phyloP scores from a whole-genome alignment of 768 basidiomycete genomes.

The Panellus pusillus region DNA sequence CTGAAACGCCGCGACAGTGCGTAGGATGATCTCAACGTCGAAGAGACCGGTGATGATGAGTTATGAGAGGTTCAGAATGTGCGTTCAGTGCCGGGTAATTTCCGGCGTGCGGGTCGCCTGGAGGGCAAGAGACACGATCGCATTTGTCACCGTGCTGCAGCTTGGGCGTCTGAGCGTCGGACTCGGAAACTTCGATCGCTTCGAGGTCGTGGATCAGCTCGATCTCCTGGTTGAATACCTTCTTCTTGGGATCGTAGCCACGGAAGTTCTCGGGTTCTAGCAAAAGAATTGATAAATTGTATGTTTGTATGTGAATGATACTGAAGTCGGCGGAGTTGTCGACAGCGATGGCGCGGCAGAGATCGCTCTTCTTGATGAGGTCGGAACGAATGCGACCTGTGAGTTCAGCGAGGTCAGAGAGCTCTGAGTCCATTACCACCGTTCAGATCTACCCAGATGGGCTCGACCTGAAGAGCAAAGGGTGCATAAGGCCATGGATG shows the following conservation, averaged over 20 bases:
- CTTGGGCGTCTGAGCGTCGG: constrained; percentile 94
- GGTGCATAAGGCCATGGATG: constrained; percentile 98
- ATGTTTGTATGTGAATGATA: constrained; percentile 42
- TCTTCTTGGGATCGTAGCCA: constrained; percentile 97
- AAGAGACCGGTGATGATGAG: constrained; percentile 79
- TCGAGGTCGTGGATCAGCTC: constrained; percentile 97
- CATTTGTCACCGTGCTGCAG: constrained; percentile 95
- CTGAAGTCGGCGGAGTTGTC: constrained; percentile 98
- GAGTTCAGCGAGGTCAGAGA: constrained; percentile 94
- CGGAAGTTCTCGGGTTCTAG: constrained; percentile 96
- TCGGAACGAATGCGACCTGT: constrained; percentile 81
- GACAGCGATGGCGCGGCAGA: constrained; percentile 88
- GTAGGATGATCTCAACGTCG: constrained; percentile 82
- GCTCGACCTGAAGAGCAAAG: constrained; percentile 97
- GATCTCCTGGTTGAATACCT: constrained; percentile 95
- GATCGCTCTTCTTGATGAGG: constrained; percentile 84
- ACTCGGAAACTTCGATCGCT: constrained; percentile 88
- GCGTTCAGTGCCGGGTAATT: constrained; percentile 43
- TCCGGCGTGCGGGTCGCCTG: constrained; percentile 69
- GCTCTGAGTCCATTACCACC: constrained; percentile 98
- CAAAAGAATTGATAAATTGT: constrained; percentile 15
- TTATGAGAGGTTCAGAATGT: constrained; percentile 64
- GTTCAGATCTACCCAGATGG: constrained; percentile 98
- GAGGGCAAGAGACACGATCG: constrained; percentile 73
- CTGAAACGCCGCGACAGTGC: constrained; percentile 69